These are phyloP conservation scores for Nakazawaea ishiwadae DNA, from an alignment of 805 yeast species.

Conservation along the genomic window DNA sequence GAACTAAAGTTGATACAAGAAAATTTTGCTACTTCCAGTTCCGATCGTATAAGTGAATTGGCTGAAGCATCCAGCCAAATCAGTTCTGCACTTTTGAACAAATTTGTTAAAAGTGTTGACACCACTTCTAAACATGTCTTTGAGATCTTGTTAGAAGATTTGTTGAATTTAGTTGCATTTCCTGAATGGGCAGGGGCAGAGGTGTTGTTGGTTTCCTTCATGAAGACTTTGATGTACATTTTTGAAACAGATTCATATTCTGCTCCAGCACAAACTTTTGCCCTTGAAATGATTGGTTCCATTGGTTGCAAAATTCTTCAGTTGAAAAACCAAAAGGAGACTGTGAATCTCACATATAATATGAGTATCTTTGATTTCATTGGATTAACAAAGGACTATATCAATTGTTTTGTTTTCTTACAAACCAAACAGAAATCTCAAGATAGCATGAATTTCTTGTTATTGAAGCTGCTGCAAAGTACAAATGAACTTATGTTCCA, in stretches of 20 bases:
- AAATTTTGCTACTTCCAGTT: neutral
- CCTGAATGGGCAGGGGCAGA: slow-evolving; percentile 68
- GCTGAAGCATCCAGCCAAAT: slow-evolving; percentile 23
- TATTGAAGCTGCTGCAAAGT: slow-evolving; percentile 7
- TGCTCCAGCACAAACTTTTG: slow-evolving; percentile 40
- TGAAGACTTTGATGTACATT: slow-evolving; percentile 36
- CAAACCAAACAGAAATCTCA: neutral
- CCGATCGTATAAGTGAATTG: neutral
- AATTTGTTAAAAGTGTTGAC: slow-evolving; percentile 28
- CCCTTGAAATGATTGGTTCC: slow-evolving; percentile 57
- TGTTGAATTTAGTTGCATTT: slow-evolving; percentile 38
- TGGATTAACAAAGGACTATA: slow-evolving; percentile 10
- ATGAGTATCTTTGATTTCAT: slow-evolving; percentile 9
- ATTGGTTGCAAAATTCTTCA: slow-evolving; percentile 49
- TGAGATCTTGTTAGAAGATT: slow-evolving; percentile 55
- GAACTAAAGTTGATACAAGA: neutral
- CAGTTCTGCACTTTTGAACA: slow-evolving; percentile 23
- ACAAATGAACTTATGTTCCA: slow-evolving; percentile 5
- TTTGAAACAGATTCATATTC: slow-evolving; percentile 34
- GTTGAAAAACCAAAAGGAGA: slow-evolving; percentile 21
- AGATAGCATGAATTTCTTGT: slow-evolving; percentile 5
- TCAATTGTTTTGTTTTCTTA: slow-evolving; percentile 15
- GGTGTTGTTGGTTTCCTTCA: slow-evolving; percentile 38
- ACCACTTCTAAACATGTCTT: slow-evolving; percentile 30
- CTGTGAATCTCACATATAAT: slow-evolving; percentile 6